Base-by-base conservation (phyloP, 2,329 filamentous ascomycete species). In the Fusarium annulatum region DNA sequence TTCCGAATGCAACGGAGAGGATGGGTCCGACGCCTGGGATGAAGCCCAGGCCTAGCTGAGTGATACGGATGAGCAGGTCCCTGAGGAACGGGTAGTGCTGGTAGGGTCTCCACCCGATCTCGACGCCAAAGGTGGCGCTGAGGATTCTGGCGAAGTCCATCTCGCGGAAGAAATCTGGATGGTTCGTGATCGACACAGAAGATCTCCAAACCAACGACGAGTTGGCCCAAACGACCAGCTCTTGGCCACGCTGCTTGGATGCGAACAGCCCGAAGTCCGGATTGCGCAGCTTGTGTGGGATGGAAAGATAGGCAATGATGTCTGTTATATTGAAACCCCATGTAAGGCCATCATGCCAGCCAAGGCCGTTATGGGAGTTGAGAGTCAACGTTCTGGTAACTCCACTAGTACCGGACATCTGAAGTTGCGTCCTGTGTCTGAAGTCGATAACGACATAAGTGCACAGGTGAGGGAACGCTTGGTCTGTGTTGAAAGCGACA, bases 371-470 rank as follows among this genome's bases (percentile, higher is more conserved):
- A 3, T 69, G 9, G 1, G 56, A 8, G 7, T 15, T 58, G 6
- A 42, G 5, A 1, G 1, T 4, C 4, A 56, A 2, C 0, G 2
- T 39, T 5, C 41, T 39, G 0, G 7, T 2, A 5, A 4, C 9
- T 1, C 65, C 62, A 4, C 0, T 5, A 7, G 21, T 4, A 7
- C 45, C 18, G 10, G 9, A 10, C 5, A 63, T 42, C 0, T 28
- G 2, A 8, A 57, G 2, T 2, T n/a, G 11, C 0, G 1, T 6
- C 3, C 58, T 48, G 7, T 69, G 66, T 28, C 42, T 60, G 2
- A 70, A 56, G 8, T 70, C 67, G 38, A 70, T 70, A 18, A 70
- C 60, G 5, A 38, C 67, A 2, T 70, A 70, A 5, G 67, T 70
- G 9, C 65, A 70, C 0, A 69, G 8, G 10, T 42, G 8, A 0